phyloP scores from a whole-genome alignment of 495 filamentous ascomycete genomes.

The Pseudoneurospora amorphoporcata region DNA sequence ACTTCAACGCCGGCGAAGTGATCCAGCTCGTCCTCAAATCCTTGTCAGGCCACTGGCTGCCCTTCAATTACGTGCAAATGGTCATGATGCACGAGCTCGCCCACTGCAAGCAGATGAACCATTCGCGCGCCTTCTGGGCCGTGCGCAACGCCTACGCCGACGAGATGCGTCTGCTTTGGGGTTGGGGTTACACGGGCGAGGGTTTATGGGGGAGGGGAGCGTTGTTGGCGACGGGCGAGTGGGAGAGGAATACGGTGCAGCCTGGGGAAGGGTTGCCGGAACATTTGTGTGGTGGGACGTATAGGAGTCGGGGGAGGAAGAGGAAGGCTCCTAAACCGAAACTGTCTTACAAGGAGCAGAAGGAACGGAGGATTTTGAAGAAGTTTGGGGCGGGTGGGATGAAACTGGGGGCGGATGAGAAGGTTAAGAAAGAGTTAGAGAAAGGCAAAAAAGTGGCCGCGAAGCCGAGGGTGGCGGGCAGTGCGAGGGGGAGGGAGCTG shows the following conservation, averaged over 20 bases:
- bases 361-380: slow-evolving; percentile 53
- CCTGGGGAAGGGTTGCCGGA: slow-evolving; percentile 46
- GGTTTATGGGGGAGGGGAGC: slow-evolving; percentile 66
- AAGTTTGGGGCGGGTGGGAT: slow-evolving; percentile 66
- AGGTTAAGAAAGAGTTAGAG: slow-evolving; percentile 52
- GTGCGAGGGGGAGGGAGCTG: slow-evolving; percentile 59
- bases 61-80: slow-evolving; percentile 69
- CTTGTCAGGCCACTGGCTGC: slow-evolving; percentile 55
- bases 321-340: slow-evolving; percentile 38
- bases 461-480: slow-evolving; percentile 63
- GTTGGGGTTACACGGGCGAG: slow-evolving; percentile 57
- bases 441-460: slow-evolving; percentile 45
- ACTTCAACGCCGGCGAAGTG: slow-evolving; percentile 78
- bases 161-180: slow-evolving; percentile 55
- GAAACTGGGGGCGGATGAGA: slow-evolving; percentile 55
- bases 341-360: slow-evolving; percentile 51
- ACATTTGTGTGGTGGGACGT: slow-evolving; percentile 61
- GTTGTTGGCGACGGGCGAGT: slow-evolving; percentile 46
- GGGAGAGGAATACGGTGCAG: slow-evolving; percentile 39
- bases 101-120: slow-evolving; percentile 79
- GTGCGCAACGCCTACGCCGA: slow-evolving; percentile 56
- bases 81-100: slow-evolving; percentile 80
- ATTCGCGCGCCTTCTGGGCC: slow-evolving; percentile 61
- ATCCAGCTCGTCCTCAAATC: slow-evolving; percentile 68
- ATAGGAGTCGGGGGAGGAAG: slow-evolving; percentile 42